Conservation (phyloP, 164 flowering plant species). For the Chloranthus sessilifolius region DNA sequence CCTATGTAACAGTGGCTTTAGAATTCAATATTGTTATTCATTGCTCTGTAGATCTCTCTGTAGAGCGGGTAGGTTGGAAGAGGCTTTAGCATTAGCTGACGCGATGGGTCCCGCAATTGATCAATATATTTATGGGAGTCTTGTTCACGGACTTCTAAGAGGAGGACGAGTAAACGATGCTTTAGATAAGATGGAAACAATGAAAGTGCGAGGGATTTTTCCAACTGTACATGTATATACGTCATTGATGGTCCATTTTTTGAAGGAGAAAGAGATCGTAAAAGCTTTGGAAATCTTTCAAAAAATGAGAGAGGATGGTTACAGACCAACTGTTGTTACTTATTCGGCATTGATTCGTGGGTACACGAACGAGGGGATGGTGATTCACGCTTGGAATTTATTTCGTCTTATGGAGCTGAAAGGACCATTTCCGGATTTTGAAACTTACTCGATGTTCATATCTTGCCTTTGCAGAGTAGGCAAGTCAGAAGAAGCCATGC, state of each 20-base stretch:
- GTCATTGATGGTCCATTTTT: constrained; percentile 57
- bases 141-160: constrained; percentile 61
- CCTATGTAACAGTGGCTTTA: constrained; percentile 42
- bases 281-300: constrained; percentile 48
- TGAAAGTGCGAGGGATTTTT: constrained; percentile 48
- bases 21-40: constrained; percentile 49
- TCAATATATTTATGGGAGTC: constrained; percentile 60
- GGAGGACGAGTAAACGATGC: constrained; percentile 53
- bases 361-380: constrained; percentile 45
- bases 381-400: constrained; percentile 61
- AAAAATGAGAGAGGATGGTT: constrained; percentile 54
- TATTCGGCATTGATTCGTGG: constrained; percentile 69
- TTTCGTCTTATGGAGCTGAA: constrained; percentile 41
- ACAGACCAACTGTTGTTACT: constrained; percentile 65
- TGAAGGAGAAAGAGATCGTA: constrained; percentile 44
- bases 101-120: constrained; percentile 34
- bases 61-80: constrained; percentile 63
- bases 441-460: constrained; percentile 71
- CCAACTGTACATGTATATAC: constrained; percentile 83
- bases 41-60: constrained; percentile 69
- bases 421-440: constrained; percentile 85
- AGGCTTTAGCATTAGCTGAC: constrained; percentile 41
- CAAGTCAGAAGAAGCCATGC: constrained; percentile 70
- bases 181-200: constrained; percentile 49
- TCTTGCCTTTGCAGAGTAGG: constrained; percentile 54